Base-by-base conservation (phyloP, 1,139 yeast genomes). In the Hyphopichia burtonii region DNA sequence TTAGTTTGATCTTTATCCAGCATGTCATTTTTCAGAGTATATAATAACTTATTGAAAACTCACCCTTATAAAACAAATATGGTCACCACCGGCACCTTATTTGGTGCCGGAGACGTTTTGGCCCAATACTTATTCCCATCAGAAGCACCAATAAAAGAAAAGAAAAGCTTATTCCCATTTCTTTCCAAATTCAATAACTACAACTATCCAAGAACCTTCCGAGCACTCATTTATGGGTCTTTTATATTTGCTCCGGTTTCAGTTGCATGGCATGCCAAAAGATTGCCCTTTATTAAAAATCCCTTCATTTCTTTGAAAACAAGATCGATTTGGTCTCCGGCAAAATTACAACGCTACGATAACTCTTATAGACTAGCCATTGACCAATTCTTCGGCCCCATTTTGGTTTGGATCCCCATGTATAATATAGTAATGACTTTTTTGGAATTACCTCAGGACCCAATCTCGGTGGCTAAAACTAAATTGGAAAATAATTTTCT, bases 201-300 rank as follows among this genome's bases (percentile, higher is more conserved):
- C 46, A 80, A 80, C 50, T 54, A 45, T 30, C 51, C 55, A 11
- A 66, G 96, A 43, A 83, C 90, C 0, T 45, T 73, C 3, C 67
- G 96, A 43, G 88, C 95, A 4, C 70, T 79, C 44, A 52, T 78
- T 7, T 90, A 88, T 56, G 97, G 97, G 1, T 76, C 87, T 0
- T 52, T 78, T n/a, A 68, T 89, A 38, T 89, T 89, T 58, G 83
- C 93, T 0, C 91, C 95, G 12, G 65, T 87, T 34, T 88, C 88
- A 18, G 83, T 80, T 42, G 68, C 69, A 43, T 86, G 94, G 87
- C 88, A 84, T 57, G 76, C 76, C 15, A 67, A 63, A 37, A 63
- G 80, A 10, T 63, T 88, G 19, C 80, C 85, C 30, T 64, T 55
- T 31, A 57, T 84, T 10, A 66, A 64, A 40, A 71, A 68, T 45